These are phyloP conservation scores for Flaveria robusta DNA, from an alignment of 129 eudicot genomes.

Conservation along the genomic window DNA sequence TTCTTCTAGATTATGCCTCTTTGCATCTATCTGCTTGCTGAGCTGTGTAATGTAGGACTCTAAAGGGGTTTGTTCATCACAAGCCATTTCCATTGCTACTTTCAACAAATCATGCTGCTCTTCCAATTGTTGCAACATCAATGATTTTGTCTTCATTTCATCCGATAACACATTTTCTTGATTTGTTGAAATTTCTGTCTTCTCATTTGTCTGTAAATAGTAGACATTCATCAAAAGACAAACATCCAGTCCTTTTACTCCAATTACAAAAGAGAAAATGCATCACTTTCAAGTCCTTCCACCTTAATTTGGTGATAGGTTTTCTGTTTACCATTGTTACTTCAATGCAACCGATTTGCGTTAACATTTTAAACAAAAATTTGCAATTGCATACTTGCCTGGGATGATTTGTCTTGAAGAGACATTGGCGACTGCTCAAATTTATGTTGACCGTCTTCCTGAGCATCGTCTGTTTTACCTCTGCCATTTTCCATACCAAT, in stretches of 20 bases:
- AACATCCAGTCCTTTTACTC: not conserved
- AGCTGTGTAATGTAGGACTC: constrained; percentile 48
- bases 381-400: constrained; percentile 44
- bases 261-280: not conserved
- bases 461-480: constrained; percentile 10
- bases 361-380: not conserved
- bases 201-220: constrained; percentile 27
- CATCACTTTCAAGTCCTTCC: constrained; percentile 9
- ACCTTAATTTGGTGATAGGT: not conserved
- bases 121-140: constrained; percentile 40
- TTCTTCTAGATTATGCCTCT: constrained; percentile 47
- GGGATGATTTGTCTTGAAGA: constrained; percentile 28
- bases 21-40: constrained; percentile 44
- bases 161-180: constrained; percentile 36
- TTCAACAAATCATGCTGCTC: constrained; percentile 56
- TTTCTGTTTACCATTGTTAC: not conserved
- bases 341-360: not conserved
- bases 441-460: constrained; percentile 19
- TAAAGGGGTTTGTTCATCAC: constrained; percentile 44
- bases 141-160: constrained; percentile 29
- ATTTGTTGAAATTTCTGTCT: constrained; percentile 6
- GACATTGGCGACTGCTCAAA: constrained; percentile 28
- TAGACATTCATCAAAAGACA: constrained; percentile 12
- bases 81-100: constrained; percentile 53
- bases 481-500: constrained; percentile 29